A percentile compares a stretch with the other conserved stretches of the same genome.
Conservation (phyloP, 345 rosid species). For the Salix purpurea region DNA sequence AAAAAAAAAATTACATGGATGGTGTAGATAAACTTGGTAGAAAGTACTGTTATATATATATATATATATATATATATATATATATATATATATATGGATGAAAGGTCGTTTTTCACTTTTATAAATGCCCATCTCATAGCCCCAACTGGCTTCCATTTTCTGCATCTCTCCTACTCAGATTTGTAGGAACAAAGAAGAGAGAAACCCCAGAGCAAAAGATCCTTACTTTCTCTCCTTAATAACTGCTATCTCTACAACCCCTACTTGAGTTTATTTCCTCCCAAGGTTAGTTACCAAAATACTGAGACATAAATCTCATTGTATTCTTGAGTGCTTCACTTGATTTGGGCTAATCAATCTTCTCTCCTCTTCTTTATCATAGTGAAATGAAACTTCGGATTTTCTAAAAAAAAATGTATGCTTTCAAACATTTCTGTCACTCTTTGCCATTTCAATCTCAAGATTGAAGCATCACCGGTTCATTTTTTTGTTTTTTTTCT, state of each 20-base stretch:
- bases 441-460: background rate
- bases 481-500: background rate
- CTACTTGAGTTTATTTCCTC: conserved; percentile 16
- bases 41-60: background rate
- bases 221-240: conserved; percentile 22
- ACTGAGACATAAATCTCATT: conserved; percentile 32
- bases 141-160: conserved; percentile 36
- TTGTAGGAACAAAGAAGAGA: conserved; percentile 27
- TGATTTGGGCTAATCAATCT: conserved; percentile 30
- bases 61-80: background rate
- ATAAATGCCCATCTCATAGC: conserved; percentile 34
- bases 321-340: conserved; percentile 35
- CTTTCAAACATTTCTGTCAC: background rate
- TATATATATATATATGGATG: background rate
- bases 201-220: conserved; percentile 8
- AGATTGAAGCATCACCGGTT: background rate
- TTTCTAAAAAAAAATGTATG: too few species aligned
- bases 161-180: conserved; percentile 33
- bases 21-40: background rate
- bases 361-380: background rate
- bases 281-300: conserved; percentile 39
- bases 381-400: background rate
- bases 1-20: background rate
- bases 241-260: conserved; percentile 11
- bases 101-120: conserved; percentile 22